A percentile compares a stretch with the other conserved stretches of the same genome.
Conservation (phyloP, 2,329 filamentous ascomycete species). For the Grosmannia penicillata region DNA sequence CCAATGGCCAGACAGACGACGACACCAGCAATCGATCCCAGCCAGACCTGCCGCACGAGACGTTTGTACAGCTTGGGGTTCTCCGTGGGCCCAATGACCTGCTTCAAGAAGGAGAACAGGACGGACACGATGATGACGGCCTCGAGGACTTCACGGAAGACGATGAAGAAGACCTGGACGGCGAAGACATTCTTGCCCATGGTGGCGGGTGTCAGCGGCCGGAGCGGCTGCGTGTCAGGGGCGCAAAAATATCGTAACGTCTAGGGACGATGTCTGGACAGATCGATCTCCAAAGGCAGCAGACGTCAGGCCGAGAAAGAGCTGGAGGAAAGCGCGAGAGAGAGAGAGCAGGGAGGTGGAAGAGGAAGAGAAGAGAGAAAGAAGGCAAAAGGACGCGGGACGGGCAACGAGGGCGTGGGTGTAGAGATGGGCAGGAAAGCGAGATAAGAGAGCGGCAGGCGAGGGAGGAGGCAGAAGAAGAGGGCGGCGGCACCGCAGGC, state of each 20-base stretch:
- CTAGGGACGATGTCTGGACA: too few species aligned
- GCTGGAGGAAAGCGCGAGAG: neutral
- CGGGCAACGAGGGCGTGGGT: conserved; percentile 4
- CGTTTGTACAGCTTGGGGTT: conserved; percentile 51
- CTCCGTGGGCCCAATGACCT: conserved; percentile 53
- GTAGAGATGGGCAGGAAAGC: conserved; percentile 7
- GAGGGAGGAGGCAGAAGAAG: neutral
- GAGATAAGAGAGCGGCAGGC: conserved; percentile 4
- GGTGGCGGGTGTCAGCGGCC: conserved; percentile 7
- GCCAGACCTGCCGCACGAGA: conserved; percentile 57
- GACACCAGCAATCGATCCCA: conserved; percentile 43
- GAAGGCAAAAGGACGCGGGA: neutral
- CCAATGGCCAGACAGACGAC: conserved; percentile 48
- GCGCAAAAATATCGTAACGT: neutral
- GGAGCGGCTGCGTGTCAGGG: neutral
- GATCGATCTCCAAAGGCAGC: too few species aligned
- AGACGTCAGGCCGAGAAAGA: neutral
- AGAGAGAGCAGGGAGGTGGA: neutral
- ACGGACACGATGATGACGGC: conserved; percentile 76
- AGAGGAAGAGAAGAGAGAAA: neutral
- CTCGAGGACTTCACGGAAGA: conserved; percentile 75
- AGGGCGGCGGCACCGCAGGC: too few species aligned
- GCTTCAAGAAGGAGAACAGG: conserved; percentile 73
- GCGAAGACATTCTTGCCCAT: conserved; percentile 60
- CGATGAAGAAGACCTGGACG: conserved; percentile 76